phyloP scores from a whole-genome alignment of 2,329 filamentous ascomycete species.

The Ustilaginoidea virens region DNA sequence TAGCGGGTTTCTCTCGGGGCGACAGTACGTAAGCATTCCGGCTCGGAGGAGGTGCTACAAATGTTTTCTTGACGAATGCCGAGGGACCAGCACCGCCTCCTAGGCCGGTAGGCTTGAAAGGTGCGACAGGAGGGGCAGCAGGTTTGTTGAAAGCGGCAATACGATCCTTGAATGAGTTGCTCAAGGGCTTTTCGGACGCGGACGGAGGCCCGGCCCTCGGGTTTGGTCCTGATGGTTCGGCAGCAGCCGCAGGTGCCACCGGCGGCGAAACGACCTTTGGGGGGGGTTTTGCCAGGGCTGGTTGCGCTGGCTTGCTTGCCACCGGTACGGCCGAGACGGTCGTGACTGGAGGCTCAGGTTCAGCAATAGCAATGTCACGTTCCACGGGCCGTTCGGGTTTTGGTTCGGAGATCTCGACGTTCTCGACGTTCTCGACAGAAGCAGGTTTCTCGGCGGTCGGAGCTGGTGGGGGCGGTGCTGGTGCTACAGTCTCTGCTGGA shows the following conservation, averaged over 20 bases:
- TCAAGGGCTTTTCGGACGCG: constrained; percentile 54
- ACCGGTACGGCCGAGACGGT: constrained; percentile 12
- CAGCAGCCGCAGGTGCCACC: constrained; percentile 25
- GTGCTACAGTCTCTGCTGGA: constrained; percentile 18
- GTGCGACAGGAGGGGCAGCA: constrained; percentile 70
- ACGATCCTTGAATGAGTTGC: constrained; percentile 78
- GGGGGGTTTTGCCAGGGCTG: constrained; percentile 6
- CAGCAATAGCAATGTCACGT: constrained; percentile 14
- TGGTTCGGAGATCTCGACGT: too few species aligned
- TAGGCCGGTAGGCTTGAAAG: constrained; percentile 65
- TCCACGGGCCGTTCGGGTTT: constrained; percentile 20
- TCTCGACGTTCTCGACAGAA: too few species aligned
- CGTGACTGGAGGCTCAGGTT: constrained; percentile 20
- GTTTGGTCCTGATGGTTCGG: constrained; percentile 17
- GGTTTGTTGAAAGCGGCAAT: constrained; percentile 96
- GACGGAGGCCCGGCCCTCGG: constrained; percentile 44
- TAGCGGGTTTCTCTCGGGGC: constrained; percentile 50
- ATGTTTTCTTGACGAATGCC: constrained; percentile 88
- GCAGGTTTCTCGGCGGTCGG: constrained; percentile 11
- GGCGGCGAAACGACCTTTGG: constrained; percentile 7
- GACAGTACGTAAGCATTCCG: constrained; percentile 81
- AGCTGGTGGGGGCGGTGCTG: constrained; percentile 16
- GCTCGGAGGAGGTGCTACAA: constrained; percentile 87
- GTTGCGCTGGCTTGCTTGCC: constrained; percentile 16
- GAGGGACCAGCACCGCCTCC: constrained; percentile 34